A percentile compares a stretch with the other conserved stretches of the same genome.
phyloP scores from a whole-genome alignment of 2,329 filamentous ascomycete species.

The Alternaria brassicicola region DNA sequence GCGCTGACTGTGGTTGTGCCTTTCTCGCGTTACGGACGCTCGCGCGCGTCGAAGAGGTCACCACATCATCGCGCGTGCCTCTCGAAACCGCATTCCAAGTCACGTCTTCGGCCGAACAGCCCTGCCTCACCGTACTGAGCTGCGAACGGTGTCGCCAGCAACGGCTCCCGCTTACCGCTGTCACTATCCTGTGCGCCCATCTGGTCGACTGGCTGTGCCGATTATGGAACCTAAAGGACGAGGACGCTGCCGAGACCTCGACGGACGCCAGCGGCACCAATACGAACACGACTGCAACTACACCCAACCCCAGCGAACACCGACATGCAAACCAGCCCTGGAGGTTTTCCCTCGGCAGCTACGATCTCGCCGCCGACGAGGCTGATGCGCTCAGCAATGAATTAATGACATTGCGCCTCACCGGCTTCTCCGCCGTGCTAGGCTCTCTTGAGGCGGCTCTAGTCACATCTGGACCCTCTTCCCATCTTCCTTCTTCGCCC shows the following conservation, averaged over 20 bases:
- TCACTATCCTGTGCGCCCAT: conserved; percentile 14
- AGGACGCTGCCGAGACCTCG: conserved; percentile 1
- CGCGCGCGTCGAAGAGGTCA: conserved; percentile 12
- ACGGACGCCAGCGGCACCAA: conserved; percentile 2
- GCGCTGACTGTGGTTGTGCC: conserved; percentile 9
- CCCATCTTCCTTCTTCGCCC: conserved; percentile 3
- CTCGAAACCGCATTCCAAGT: conserved; percentile 17
- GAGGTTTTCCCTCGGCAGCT: conserved; percentile 16
- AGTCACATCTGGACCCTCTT: conserved; percentile 3
- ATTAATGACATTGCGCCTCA: conserved; percentile 15
- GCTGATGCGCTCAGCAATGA: conserved; percentile 18
- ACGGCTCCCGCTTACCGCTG: conserved; percentile 11
- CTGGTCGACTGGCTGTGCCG: conserved; percentile 17
- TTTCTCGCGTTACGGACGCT: conserved; percentile 12
- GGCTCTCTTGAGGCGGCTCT: conserved; percentile 15
- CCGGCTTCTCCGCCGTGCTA: conserved; percentile 12
- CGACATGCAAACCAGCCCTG: background rate
- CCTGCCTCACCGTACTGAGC: conserved; percentile 8
- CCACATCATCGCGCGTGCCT: conserved; percentile 13
- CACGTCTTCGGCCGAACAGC: conserved; percentile 5
- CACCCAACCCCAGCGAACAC: background rate
- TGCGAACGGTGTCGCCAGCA: conserved; percentile 16
- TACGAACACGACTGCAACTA: background rate
- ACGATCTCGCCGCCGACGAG: conserved; percentile 15
- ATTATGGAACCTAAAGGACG: conserved; percentile 11